Evolutionary conservation across 2,329 filamentous ascomycete genomes (phyloP), one percentile per base, ranked within the genome.

Genomic region (Coniochaeta sp.): DNA sequence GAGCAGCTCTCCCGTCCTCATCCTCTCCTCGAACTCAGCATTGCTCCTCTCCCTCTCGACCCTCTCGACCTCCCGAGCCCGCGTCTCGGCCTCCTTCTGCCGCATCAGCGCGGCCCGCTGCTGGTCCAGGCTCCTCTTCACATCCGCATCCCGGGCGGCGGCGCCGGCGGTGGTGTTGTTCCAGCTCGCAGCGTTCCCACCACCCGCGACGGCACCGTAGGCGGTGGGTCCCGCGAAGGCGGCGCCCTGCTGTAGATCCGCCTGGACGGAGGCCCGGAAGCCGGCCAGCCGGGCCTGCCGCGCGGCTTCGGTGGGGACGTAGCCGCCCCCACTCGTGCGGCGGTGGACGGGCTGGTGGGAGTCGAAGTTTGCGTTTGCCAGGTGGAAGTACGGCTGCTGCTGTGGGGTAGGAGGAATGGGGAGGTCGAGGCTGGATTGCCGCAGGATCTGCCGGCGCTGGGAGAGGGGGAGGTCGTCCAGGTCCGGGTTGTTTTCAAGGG

Each of bases 1-100:
- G 58, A 89, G 78, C 77, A 96, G 83, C 64, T 89, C 85, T 0
- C 88, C 87, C 17, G 84, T 86, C 59, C 90, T 81, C 89, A 96
- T 95, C 64, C 85, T 81, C 71, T 88, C 85, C 64, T 91, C 89
- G 67, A 91, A 86, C 40, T 81, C 80, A 57, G 82, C 82, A 16
- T 90, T 85, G 6, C 80, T 78, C 59, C 82, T 77, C 63, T 85
- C 80, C 64, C 81, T 82, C 56, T 82, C 83, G 47, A 78, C 74
- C 59, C 80, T 79, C 65, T 86, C 82, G 67, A 81, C 77, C 69
- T 88, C 83, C 58, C 81, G 80, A 58, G 80, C 79, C 68, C 83
- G 79, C 58, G 85, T 81, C 68, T 85, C 85, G 32, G 85, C 84
- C 64, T 87, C 84, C 64, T 82, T 83, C 65, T 89, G 86, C 38